These are phyloP conservation scores for Metschnikowia koreensis DNA, from an alignment of 805 yeast genomes.

Conservation along the genomic window DNA sequence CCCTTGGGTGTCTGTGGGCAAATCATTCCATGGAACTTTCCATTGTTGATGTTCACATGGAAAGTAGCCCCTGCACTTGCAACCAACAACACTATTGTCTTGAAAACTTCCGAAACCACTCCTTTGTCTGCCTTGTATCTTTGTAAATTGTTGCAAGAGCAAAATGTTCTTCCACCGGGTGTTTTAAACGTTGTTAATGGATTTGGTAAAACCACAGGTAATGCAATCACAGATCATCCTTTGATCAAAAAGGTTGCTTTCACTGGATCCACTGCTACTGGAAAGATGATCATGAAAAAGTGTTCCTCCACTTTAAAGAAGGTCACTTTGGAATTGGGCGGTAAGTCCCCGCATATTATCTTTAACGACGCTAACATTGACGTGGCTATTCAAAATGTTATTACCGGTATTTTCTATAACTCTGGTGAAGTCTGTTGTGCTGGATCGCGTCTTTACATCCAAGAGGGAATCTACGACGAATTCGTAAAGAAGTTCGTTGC, in stretches of 20 bases:
- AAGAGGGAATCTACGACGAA: conserved; percentile 79
- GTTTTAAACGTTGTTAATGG: conserved; percentile 87
- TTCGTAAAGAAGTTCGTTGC: conserved; percentile 60
- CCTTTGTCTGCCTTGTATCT: conserved; percentile 84
- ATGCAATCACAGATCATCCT: conserved; percentile 73
- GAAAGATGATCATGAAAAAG: conserved; percentile 84
- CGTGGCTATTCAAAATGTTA: conserved; percentile 70
- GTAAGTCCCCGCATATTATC: conserved; percentile 90
- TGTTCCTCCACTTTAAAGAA: conserved; percentile 72
- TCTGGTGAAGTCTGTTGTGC: conserved; percentile 97
- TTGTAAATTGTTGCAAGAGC: conserved; percentile 66
- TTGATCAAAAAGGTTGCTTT: conserved; percentile 87
- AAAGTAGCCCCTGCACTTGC: conserved; percentile 91
- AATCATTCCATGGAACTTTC: conserved; percentile 97
- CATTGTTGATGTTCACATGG: conserved; percentile 92
- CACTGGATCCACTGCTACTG: conserved; percentile 93
- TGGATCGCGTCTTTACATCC: conserved; percentile 87
- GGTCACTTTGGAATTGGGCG: conserved; percentile 93
- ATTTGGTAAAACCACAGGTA: conserved; percentile 81
- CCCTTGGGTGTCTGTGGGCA: conserved; percentile 96
- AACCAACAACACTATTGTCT: conserved; percentile 82
- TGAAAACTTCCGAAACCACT: conserved; percentile 90
- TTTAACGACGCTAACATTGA: conserved; percentile 83
- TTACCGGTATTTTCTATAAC: conserved; percentile 85
- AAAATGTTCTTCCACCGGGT: conserved; percentile 84